These are phyloP conservation scores for Parathielavia appendiculata DNA, from an alignment of 495 filamentous ascomycete genomes.

Conservation along the genomic window DNA sequence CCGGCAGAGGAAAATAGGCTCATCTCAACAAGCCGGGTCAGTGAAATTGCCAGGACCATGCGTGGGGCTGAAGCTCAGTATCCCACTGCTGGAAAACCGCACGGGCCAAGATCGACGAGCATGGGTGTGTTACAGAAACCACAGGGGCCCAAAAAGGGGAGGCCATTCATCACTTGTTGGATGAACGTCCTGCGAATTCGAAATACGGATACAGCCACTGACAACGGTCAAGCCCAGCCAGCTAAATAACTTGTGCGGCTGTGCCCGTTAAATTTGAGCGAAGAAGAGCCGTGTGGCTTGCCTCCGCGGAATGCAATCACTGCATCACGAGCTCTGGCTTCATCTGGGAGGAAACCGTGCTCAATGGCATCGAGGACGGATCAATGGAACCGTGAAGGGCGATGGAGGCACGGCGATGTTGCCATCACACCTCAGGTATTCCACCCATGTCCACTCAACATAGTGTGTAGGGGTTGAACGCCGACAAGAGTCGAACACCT, in stretches of 20 bases:
- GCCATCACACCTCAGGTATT: no score
- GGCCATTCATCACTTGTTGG: no score
- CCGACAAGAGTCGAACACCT: no score
- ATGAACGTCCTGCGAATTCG: no score
- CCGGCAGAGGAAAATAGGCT: conserved; percentile 19
- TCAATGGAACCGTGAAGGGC: no score
- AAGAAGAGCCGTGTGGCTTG: conserved; percentile 36
- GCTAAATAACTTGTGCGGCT: conserved; percentile 10
- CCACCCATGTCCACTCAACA: no score
- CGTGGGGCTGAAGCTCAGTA: conserved; percentile 4
- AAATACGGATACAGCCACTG: no score
- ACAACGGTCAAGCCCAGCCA: conserved; percentile 7
- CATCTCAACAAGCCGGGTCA: conserved; percentile 20
- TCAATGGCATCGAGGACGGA: neutral
- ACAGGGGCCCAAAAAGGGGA: conserved; percentile 24
- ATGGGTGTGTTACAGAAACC: conserved; percentile 33
- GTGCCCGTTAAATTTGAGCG: conserved; percentile 36
- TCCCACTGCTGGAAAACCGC: conserved; percentile 12
- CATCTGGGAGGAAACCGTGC: neutral
- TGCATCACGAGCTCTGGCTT: conserved; percentile 15
- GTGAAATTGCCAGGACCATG: conserved; percentile 28
- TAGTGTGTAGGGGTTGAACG: no score
- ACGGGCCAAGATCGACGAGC: conserved; percentile 28
- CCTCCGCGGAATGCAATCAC: conserved; percentile 13
- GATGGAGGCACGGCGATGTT: no score